These are phyloP conservation scores for Salvia hispanica DNA, from an alignment of 257 asterid genomes.

Conservation along the genomic window DNA sequence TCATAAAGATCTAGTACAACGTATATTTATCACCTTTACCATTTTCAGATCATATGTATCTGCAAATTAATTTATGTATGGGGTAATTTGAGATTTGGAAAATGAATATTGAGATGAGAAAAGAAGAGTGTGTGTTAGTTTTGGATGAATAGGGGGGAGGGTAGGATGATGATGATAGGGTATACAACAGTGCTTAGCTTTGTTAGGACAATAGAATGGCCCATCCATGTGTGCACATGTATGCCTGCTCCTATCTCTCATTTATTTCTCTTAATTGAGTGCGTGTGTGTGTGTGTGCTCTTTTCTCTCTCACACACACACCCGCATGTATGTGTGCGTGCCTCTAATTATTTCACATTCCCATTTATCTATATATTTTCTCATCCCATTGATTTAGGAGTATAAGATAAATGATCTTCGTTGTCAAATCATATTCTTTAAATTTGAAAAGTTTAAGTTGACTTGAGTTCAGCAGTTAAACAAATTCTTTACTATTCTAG, in stretches of 20 bases:
- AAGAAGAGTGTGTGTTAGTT: neutral
- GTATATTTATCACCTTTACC: too few species aligned
- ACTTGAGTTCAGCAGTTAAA: neutral
- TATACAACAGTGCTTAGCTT: conserved; percentile 37
- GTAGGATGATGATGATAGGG: conserved; percentile 41
- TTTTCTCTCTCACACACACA: conserved; percentile 20
- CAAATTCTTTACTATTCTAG: neutral
- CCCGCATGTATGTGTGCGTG: neutral
- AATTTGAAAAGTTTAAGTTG: neutral
- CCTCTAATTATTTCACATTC: neutral
- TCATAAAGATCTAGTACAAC: too few species aligned
- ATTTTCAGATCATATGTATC: too few species aligned
- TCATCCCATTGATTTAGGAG: too few species aligned
- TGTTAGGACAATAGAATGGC: conserved; percentile 44
- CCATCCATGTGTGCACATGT: conserved; percentile 75
- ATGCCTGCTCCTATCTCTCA: conserved; percentile 30
- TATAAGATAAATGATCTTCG: neutral
- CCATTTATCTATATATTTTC: neutral
- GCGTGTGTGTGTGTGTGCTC: conserved; percentile 28
- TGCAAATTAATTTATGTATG: too few species aligned
- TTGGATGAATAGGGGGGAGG: too few species aligned
- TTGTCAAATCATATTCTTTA: neutral
- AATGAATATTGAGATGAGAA: too few species aligned
- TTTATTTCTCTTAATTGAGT: conserved; percentile 30
- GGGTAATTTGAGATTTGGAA: too few species aligned